Conservation (phyloP, 78 protist species). For the Dictyostelium purpureum region DNA sequence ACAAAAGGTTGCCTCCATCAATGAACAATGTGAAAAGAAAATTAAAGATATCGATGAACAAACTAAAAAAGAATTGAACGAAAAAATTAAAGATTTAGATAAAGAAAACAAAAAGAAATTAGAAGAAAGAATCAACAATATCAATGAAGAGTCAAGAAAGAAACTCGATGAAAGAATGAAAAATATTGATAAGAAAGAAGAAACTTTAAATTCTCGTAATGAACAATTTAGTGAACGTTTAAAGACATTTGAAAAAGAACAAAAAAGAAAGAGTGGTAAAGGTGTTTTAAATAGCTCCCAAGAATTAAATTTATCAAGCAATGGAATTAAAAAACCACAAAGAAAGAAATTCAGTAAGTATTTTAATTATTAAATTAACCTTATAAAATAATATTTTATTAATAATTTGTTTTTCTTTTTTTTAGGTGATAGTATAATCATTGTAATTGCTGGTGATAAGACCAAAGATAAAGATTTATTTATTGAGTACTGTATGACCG, state of each 20-base stretch:
- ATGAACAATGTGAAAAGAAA: constrained; percentile 33
- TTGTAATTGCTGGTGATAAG: constrained; percentile 73
- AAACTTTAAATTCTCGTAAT: neutral
- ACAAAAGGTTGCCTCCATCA: constrained; percentile 8
- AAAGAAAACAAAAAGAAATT: constrained; percentile 17
- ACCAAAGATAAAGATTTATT: constrained; percentile 48
- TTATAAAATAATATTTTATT: neutral
- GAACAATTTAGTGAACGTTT: constrained; percentile 9
- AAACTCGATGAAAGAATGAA: constrained; percentile 32
- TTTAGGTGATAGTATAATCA: constrained; percentile 24
- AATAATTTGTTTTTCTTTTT: neutral
- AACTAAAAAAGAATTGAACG: constrained; percentile 12
- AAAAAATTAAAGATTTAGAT: constrained; percentile 23
- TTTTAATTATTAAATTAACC: neutral
- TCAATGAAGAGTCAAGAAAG: constrained; percentile 21
- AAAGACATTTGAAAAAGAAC: constrained; percentile 37
- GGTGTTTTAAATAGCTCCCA: neutral
- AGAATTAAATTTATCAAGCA: neutral
- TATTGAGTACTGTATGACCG: constrained; percentile 14
- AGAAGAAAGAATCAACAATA: constrained; percentile 5
- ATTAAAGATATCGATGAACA: constrained; percentile 4
- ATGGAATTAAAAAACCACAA: neutral
- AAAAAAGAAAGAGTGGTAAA: neutral
- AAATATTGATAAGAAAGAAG: constrained; percentile 30
- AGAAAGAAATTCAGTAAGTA: constrained; percentile 24